Evolutionary conservation across 1,284 basidiomycete genomes (phyloP).

Genomic region (Quambalaria eucalypti): DNA sequence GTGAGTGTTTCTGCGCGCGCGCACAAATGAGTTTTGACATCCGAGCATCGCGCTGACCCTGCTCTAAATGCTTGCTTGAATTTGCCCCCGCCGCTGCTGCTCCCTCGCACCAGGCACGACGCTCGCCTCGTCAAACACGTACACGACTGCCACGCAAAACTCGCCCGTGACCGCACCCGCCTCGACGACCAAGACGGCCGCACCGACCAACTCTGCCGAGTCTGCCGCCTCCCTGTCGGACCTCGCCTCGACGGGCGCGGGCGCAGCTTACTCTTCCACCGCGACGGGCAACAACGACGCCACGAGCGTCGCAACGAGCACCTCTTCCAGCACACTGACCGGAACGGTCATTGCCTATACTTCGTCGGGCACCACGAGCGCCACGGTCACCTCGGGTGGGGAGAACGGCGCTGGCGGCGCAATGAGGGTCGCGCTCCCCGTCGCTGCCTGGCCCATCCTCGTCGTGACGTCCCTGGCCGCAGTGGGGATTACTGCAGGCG

Average conservation of each 20-base stretch:
- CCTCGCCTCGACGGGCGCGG: neutral
- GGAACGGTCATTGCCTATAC: neutral
- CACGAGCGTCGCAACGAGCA: neutral
- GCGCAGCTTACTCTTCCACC: neutral
- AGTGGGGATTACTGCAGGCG: too few relatives aligned
- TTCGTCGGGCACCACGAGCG: neutral
- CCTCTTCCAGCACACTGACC: neutral
- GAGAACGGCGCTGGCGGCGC: too few relatives aligned
- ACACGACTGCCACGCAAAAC: neutral
- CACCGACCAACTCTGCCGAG: neutral
- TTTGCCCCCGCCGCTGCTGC: too few relatives aligned
- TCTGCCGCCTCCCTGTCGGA: neutral
- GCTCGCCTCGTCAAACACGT: neutral
- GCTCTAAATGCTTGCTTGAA: too few relatives aligned
- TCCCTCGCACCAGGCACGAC: neutral
- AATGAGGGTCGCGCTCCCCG: too few relatives aligned
- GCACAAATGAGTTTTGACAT: too few relatives aligned
- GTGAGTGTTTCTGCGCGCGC: too few relatives aligned
- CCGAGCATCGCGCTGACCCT: too few relatives aligned
- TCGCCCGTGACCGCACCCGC: neutral
- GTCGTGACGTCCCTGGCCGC: too few relatives aligned
- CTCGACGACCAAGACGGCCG: neutral
- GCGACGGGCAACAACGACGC: neutral
- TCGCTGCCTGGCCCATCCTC: too few relatives aligned
- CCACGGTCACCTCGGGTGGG: too few relatives aligned